Evolutionary conservation across 768 basidiomycete species (phyloP), one percentile per base, ranked within the genome.

Genomic region (Suillus bovinus): DNA sequence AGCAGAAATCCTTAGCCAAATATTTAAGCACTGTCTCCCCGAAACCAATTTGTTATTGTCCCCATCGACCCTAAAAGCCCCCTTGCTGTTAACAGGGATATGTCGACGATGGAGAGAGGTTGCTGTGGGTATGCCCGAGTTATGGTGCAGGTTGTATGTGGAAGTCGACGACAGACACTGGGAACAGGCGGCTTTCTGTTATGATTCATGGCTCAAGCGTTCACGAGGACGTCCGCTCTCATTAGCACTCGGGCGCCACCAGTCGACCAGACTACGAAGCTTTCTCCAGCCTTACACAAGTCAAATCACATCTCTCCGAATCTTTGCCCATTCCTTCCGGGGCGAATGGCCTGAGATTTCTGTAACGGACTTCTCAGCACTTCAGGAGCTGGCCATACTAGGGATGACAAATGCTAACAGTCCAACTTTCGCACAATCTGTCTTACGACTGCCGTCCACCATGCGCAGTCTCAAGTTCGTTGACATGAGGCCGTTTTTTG

Each of bases 91-190:
- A 20, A 71, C 77, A n/a, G 67, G 69, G 42, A 78, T 85, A 16
- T 81, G 80, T 63, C 70, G 69, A 3, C 62, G 72, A 3, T 85
- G 84, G 84, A 77, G 77, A 63, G 60, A 69, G 9, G 60, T 84
- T 14, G 78, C 72, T 29, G 55, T 73, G 17, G 68, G 71, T 4
- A 79, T 78, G 0, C 80, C 84, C 10, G 73, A 72, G 54, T 69
- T 86, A 34, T 86, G 84, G 84, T 78, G 79, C 16, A 76, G 79
- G 1, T 79, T 85, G 9, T 68, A 50, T 20, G 56, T 72, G 29
- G 54, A 31, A 33, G 60, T 16, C 42, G 31, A 46, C 20, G 20
- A 33, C 31, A 52, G 10, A 33, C 57, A 56, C 10, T 61, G 62
- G 44, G 71, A 61, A 31, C 66, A 55, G 24, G 61, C 63, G 31